Percentiles rank a stretch among this genome's conserved stretches.
Evolutionary conservation across 768 basidiomycete species (phyloP).

Genomic region (Kwoniella mangroviensis): DNA sequence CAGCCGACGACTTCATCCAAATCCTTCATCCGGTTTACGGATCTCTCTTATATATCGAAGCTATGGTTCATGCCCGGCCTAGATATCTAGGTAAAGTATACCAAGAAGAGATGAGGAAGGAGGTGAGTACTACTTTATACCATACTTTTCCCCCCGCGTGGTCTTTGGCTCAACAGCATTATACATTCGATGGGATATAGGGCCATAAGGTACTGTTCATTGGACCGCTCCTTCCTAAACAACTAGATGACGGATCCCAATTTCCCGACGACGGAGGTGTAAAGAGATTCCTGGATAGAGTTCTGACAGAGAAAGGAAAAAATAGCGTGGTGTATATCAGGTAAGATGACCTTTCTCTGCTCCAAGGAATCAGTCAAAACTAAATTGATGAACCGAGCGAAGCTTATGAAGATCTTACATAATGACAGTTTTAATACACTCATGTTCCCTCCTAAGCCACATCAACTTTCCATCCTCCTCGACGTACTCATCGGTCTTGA

Average conservation of each 20-base stretch:
- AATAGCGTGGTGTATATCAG: conserved; percentile 31
- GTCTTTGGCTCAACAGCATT: no score
- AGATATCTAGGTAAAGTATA: conserved; percentile 7
- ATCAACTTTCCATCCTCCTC: conserved; percentile 26
- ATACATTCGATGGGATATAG: neutral
- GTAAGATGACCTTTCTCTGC: neutral
- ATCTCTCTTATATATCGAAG: neutral
- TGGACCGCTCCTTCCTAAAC: conserved; percentile 20
- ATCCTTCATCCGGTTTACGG: neutral
- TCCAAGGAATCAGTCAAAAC: no score
- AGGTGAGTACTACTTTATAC: neutral
- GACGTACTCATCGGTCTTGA: conserved; percentile 20
- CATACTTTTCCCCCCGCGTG: no score
- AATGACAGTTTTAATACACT: conserved; percentile 20
- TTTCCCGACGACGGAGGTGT: conserved; percentile 7
- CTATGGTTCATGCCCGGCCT: conserved; percentile 19
- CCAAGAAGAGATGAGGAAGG: conserved; percentile 2
- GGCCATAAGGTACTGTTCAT: neutral
- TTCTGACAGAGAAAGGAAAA: conserved; percentile 1
- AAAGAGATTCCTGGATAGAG: conserved; percentile 15
- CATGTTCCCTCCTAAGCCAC: conserved; percentile 17
- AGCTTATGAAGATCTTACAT: neutral
- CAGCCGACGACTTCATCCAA: conserved; percentile 5
- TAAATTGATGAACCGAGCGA: no score
- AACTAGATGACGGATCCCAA: neutral